Percentiles rank a stretch among this genome's conserved stretches.
Conservation (phyloP, 352 stramenopile species). For the Phytophthora litchii region DNA sequence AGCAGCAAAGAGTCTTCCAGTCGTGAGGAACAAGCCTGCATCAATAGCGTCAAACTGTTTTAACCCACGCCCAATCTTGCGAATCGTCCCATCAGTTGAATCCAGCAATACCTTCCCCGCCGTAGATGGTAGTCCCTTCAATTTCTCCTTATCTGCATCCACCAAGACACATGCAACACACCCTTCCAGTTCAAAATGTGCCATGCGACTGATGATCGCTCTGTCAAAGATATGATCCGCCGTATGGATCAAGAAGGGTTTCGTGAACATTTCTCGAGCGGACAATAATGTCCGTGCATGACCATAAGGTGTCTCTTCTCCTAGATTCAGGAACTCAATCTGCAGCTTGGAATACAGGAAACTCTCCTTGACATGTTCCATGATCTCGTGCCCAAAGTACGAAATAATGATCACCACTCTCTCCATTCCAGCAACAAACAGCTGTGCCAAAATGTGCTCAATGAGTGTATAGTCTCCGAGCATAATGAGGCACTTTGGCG, state of each 20-base stretch:
- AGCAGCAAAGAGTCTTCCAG: conserved; percentile 70
- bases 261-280: conserved; percentile 76
- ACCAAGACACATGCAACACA: conserved; percentile 80
- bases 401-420: conserved; percentile 87
- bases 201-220: conserved; percentile 67
- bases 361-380: conserved; percentile 78
- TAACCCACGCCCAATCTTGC: conserved; percentile 69
- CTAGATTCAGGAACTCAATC: conserved; percentile 88
- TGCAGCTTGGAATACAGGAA: conserved; percentile 77
- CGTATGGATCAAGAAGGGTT: conserved; percentile 88
- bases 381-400: conserved; percentile 82
- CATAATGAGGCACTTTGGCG: conserved; percentile 78
- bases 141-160: conserved; percentile 67
- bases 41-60: conserved; percentile 83
- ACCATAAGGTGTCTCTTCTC: conserved; percentile 74
- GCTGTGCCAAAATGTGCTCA: conserved; percentile 80
- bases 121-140: conserved; percentile 62
- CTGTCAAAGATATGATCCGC: conserved; percentile 88
- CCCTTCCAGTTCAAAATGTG: conserved; percentile 73
- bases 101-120: conserved; percentile 74
- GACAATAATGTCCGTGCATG: conserved; percentile 78
- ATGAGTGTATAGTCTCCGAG: conserved; percentile 82
- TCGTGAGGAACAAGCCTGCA: conserved; percentile 78
- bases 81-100: conserved; percentile 50
- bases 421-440: conserved; percentile 84